A percentile compares a stretch with the other conserved stretches of the same genome.
Evolutionary conservation across 2,329 filamentous ascomycete species (phyloP).

Genomic region (Phialocephala sp.): DNA sequence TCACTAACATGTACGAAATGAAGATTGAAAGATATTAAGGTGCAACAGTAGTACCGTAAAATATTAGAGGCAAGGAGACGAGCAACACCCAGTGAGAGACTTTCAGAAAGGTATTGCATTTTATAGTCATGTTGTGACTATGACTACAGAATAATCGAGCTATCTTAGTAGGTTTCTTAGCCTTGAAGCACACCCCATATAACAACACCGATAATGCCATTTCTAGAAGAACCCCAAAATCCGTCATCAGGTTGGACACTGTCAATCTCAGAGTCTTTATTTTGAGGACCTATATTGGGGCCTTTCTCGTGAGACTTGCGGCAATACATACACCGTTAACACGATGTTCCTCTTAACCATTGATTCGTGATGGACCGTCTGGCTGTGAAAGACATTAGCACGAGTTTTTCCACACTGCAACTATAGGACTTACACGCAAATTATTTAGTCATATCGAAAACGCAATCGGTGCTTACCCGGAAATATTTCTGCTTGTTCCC

Average conservation of each 20-base stretch:
- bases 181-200: not conserved
- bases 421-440: not conserved
- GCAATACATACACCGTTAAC: not conserved
- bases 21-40: too few relatives aligned
- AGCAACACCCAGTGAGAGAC: not conserved
- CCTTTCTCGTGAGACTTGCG: not conserved
- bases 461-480: slow-evolving; percentile 24
- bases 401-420: not conserved
- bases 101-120: not conserved
- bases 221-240: not conserved
- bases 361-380: not conserved
- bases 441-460: slow-evolving; percentile 2
- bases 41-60: too few relatives aligned
- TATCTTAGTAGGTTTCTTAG: not conserved
- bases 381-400: not conserved
- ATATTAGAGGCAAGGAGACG: not conserved
- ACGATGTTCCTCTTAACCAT: not conserved
- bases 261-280: not conserved
- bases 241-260: not conserved
- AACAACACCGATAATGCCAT: not conserved
- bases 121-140: not conserved
- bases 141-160: not conserved
- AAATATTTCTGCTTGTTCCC: slow-evolving; percentile 40
- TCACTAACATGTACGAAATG: too few relatives aligned
- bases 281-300: not conserved